Evolutionary conservation across 176 grass and related monocot species (phyloP).

Genomic region (Metroxylon sagu): DNA sequence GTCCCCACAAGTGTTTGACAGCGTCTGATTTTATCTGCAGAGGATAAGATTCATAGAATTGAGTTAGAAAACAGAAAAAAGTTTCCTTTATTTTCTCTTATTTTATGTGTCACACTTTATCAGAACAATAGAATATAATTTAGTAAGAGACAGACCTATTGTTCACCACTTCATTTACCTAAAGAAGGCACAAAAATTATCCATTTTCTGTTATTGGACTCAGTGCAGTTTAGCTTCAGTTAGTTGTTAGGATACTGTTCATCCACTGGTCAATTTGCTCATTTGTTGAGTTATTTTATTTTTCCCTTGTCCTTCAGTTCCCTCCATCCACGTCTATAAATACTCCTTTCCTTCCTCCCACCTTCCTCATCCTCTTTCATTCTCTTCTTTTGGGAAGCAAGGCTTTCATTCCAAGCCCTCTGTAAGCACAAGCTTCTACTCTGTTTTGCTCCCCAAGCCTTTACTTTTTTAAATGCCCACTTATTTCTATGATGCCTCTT

Average conservation of each 20-base stretch:
- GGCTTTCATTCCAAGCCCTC: too few relatives aligned
- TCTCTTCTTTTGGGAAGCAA: neutral
- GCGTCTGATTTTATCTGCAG: neutral
- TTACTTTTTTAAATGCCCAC: neutral
- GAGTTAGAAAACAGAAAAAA: neutral
- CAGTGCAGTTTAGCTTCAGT: constrained; percentile 2
- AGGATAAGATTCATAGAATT: constrained; percentile 1
- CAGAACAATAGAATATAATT: neutral
- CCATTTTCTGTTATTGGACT: neutral
- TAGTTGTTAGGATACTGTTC: constrained; percentile 1
- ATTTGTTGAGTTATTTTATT: too few relatives aligned
- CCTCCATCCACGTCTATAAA: constrained; percentile 7
- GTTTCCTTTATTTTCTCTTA: neutral
- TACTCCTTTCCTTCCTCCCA: constrained; percentile 2
- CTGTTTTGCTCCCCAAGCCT: neutral
- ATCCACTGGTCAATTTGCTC: neutral
- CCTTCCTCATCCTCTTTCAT: constrained; percentile 1
- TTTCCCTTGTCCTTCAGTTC: neutral
- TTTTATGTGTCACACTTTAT: neutral
- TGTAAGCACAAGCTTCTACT: too few relatives aligned
- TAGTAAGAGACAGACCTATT: neutral
- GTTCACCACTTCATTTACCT: too few relatives aligned
- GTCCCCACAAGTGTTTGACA: too few relatives aligned
- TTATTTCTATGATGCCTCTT: neutral
- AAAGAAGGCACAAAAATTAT: neutral